Evolutionary conservation across 345 rosid species (phyloP).

Genomic region (Tarenaya hassleriana): DNA sequence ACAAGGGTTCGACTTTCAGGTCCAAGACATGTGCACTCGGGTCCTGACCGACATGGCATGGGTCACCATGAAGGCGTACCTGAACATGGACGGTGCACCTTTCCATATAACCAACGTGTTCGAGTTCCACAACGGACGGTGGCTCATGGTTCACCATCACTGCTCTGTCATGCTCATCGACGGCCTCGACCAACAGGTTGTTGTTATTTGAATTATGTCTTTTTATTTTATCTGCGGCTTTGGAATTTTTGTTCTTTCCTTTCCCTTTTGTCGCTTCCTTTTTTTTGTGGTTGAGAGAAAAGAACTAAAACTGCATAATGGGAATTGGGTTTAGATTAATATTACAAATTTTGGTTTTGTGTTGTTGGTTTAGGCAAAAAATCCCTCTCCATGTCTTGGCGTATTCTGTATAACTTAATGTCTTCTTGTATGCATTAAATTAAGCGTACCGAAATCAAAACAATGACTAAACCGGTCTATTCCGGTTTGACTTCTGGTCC

Average conservation of each 20-base stretch:
- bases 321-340: no score
- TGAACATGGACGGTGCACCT: slow-evolving; percentile 59
- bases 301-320: slow-evolving; percentile 16
- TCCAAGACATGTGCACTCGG: slow-evolving; percentile 67
- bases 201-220: slow-evolving; percentile 16
- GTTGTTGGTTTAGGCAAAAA: no score
- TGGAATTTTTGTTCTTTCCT: no score
- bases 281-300: no score
- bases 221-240: not conserved
- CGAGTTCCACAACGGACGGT: slow-evolving; percentile 79
- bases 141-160: slow-evolving; percentile 98
- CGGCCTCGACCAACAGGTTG: slow-evolving; percentile 29
- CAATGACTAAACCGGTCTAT: no score
- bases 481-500: no score
- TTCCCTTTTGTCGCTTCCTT: no score
- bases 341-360: no score
- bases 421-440: no score
- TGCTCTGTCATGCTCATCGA: slow-evolving; percentile 53
- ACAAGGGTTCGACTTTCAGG: slow-evolving; percentile 73
- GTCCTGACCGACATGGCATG: slow-evolving; percentile 90
- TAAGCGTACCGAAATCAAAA: no score
- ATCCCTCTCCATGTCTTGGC: no score
- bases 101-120: slow-evolving; percentile 73
- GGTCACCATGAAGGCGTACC: slow-evolving; percentile 80
- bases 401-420: no score